These are phyloP conservation scores for Friedmanniomyces simplex DNA, from an alignment of 495 filamentous ascomycete species.

Conservation along the genomic window DNA sequence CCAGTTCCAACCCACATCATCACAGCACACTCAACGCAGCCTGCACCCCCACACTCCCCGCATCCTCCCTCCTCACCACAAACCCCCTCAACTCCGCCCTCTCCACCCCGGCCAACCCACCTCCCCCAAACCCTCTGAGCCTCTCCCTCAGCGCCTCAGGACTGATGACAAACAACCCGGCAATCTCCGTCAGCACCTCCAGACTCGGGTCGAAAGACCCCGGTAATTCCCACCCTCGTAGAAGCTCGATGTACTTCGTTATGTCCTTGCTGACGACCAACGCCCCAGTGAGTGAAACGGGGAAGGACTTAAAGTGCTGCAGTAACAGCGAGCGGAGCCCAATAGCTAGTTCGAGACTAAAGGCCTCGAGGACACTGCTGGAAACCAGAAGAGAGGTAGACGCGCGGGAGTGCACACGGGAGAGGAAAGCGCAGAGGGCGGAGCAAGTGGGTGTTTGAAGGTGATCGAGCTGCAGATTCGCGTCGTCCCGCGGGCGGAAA, in stretches of 20 bases:
- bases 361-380: slow-evolving; percentile 61
- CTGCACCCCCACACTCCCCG: slow-evolving; percentile 67
- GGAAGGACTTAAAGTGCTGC: slow-evolving; percentile 89
- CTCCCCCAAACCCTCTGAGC: slow-evolving; percentile 44
- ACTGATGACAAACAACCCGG: slow-evolving; percentile 92
- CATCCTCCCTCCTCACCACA: slow-evolving; percentile 73
- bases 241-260: slow-evolving; percentile 72
- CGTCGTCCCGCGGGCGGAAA: slow-evolving; percentile 80
- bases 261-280: slow-evolving; percentile 95
- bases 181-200: slow-evolving; percentile 84
- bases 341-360: slow-evolving; percentile 76
- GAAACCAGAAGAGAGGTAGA: slow-evolving; percentile 48
- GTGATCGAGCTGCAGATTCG: slow-evolving; percentile 60
- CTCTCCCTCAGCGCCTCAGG: slow-evolving; percentile 78
- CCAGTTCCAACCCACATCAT: too few relatives aligned
- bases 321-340: slow-evolving; percentile 67
- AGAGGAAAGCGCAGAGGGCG: slow-evolving; percentile 65
- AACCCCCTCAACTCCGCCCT: slow-evolving; percentile 67
- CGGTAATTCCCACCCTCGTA: slow-evolving; percentile 60
- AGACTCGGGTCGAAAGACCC: slow-evolving; percentile 59
- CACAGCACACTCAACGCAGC: slow-evolving; percentile 49
- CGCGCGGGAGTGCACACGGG: slow-evolving; percentile 48
- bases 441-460: slow-evolving; percentile 82
- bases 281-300: slow-evolving; percentile 80
- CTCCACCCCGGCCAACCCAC: slow-evolving; percentile 44